phyloP scores from a whole-genome alignment of 345 rosid species.

The Salix exigua region DNA sequence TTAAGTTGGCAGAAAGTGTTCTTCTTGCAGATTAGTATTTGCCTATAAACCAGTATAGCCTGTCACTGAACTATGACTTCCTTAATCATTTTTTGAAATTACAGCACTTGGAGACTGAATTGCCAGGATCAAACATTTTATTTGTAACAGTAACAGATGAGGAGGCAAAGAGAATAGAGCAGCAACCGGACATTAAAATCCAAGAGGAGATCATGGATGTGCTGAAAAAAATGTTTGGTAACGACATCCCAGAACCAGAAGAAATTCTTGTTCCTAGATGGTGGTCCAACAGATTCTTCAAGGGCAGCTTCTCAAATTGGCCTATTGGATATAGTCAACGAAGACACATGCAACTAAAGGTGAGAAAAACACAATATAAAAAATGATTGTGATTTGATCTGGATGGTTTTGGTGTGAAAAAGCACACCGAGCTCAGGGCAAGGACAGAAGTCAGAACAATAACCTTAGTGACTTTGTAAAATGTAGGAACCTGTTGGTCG shows the following conservation, averaged over 20 bases:
- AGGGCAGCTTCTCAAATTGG: slow-evolving; percentile 22
- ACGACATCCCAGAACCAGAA: slow-evolving; percentile 10
- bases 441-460: too few species aligned
- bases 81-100: neutral
- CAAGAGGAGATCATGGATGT: slow-evolving; percentile 15
- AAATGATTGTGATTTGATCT: too few species aligned
- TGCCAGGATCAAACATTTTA: slow-evolving; percentile 20
- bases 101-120: slow-evolving; percentile 15
- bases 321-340: slow-evolving; percentile 8
- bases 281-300: slow-evolving; percentile 14
- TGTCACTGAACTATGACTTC: neutral
- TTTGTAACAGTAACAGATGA: slow-evolving; percentile 18
- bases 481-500: too few species aligned
- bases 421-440: too few species aligned
- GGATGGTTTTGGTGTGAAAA: too few species aligned
- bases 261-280: slow-evolving; percentile 23
- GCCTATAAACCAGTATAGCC: too few species aligned
- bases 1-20: neutral
- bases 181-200: neutral
- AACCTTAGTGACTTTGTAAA: too few species aligned
- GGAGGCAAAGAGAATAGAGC: slow-evolving; percentile 19
- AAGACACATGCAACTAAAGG: slow-evolving; percentile 13
- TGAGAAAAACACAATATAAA: neutral
- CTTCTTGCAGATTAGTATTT: too few species aligned
- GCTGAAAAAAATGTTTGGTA: slow-evolving; percentile 19